Evolutionary conservation across 495 filamentous ascomycete species (phyloP).

Genomic region (Penicillium desertorum): DNA sequence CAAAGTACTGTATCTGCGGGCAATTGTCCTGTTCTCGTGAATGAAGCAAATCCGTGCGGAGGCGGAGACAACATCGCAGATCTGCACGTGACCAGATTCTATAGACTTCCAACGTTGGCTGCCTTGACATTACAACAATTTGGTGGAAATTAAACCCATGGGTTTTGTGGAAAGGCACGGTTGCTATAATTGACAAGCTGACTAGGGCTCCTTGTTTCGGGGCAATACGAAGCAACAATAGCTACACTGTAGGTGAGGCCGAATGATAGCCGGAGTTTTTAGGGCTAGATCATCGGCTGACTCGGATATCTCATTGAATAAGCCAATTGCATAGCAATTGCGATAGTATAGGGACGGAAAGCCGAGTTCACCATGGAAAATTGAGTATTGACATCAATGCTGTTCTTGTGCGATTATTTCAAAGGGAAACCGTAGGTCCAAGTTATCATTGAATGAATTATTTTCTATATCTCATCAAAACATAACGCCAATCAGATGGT

Average conservation of each 20-base stretch:
- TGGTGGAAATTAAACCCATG: not conserved
- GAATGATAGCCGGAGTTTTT: not conserved
- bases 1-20: not conserved
- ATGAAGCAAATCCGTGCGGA: constrained; percentile 9
- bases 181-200: not conserved
- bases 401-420: not conserved
- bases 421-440: not conserved
- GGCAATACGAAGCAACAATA: not conserved
- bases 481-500: constrained; percentile 1
- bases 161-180: not conserved
- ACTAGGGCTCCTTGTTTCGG: not conserved
- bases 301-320: not conserved
- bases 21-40: not conserved
- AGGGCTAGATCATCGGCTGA: not conserved
- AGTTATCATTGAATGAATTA: not conserved
- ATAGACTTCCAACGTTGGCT: not conserved
- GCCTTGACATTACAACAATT: not conserved
- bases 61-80: constrained; percentile 3
- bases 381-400: not conserved
- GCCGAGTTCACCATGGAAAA: constrained; percentile 55
- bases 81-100: constrained; percentile 7
- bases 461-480: constrained; percentile 11
- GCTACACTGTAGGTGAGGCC: not conserved
- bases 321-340: not conserved
- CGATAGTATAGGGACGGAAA: constrained; percentile 73